Evolutionary conservation across 106 monocot species (phyloP).

Genomic region (Dioscorea zingiberensis): DNA sequence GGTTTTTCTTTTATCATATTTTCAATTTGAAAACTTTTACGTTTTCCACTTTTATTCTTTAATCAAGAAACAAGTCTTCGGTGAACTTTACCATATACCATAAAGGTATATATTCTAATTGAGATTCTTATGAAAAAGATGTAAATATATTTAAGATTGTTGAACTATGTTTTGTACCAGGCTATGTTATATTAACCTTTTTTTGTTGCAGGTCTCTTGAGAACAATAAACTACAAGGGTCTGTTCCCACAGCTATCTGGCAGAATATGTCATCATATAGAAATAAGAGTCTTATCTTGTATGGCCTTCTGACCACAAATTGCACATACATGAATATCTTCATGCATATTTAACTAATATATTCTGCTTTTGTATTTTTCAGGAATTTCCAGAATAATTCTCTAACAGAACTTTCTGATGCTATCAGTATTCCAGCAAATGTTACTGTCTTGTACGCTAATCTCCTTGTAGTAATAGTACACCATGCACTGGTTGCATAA

Average conservation of each 20-base stretch:
- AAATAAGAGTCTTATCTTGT: slow-evolving; percentile 58
- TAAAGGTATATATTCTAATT: too few relatives aligned
- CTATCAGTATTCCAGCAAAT: slow-evolving; percentile 39
- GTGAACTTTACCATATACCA: too few relatives aligned
- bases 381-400: slow-evolving; percentile 80
- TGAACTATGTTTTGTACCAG: background rate
- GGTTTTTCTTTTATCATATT: background rate
- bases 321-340: background rate
- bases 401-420: slow-evolving; percentile 33
- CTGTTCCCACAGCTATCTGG: slow-evolving; percentile 59
- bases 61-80: background rate
- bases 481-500: too few relatives aligned
- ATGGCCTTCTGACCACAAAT: slow-evolving; percentile 18
- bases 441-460: slow-evolving; percentile 62
- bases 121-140: too few relatives aligned
- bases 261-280: slow-evolving; percentile 27
- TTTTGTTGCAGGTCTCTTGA: slow-evolving; percentile 48
- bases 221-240: slow-evolving; percentile 48
- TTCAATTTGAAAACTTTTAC: background rate
- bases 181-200: background rate
- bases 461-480: background rate
- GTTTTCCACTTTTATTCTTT: background rate
- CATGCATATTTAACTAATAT: slow-evolving; percentile 1
- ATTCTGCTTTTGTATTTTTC: slow-evolving; percentile 7
- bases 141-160: too few relatives aligned